Base-by-base conservation (phyloP, 2,329 filamentous ascomycete species). In the Myriosclerotinia scirpicola region DNA sequence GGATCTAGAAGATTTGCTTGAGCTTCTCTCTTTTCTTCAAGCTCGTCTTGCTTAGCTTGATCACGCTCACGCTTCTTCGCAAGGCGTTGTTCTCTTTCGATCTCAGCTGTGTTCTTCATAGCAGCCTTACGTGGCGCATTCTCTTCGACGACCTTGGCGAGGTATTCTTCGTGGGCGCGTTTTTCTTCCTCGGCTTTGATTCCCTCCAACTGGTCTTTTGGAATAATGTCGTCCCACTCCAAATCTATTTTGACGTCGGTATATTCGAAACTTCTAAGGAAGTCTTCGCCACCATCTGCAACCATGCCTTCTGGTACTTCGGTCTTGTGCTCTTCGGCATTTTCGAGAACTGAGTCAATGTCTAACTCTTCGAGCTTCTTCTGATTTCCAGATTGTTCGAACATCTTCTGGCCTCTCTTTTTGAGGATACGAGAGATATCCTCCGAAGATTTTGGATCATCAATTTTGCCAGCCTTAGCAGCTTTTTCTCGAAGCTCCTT, bases 151-250 rank as follows among this genome's bases (percentile, higher is more conserved):
- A 95, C 85, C 73, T 90, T 89, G 36, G 88, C 90, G 1, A 97
- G 86, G 71, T 95, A 96, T 56, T 90, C 87, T 17, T 93, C 92
- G 66, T 97, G 87, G 66, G 91, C 87, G 75, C 90, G 90, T 77
- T 90, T 88, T 72, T 96, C 91, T 74, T 98, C 94, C 61, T 96
- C 92, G 0, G 88, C 89, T 77, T 96, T 97, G 79, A 98, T 90
- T 68, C 88, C 89, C 20, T 93, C 93, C 22, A 99, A 85, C 74
- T 97, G 89, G 9, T 97, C 93, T 68, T 93, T 93, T 0, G 95
- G 96, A 72, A 99, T 98, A 73, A 99, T 99, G 71, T 98, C 91
- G 74, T 99, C 95, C 95, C 95, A 99, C 72, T 96, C 93, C 36
- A 98, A 87, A 71, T 98, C 91, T 34, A 98, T 91, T 79, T 98